Conservation (phyloP, 768 basidiomycete genomes). For the Leccinum olivaceopallidum region DNA sequence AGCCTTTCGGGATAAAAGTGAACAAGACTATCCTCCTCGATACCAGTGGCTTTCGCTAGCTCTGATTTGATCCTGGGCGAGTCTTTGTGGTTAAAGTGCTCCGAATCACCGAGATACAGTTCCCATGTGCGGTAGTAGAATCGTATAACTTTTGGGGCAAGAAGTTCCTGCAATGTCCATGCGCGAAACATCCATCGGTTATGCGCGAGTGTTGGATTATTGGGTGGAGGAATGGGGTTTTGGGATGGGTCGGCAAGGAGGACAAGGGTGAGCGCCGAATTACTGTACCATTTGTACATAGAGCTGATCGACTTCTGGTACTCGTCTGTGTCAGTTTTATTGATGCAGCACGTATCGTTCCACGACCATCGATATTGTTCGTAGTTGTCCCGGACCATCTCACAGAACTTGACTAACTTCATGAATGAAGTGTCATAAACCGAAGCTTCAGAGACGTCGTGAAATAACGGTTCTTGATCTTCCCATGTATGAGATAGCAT, state of each 20-base stretch:
- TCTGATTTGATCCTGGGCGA: background rate
- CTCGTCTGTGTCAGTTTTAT: background rate
- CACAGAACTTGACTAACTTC: slow-evolving; percentile 13
- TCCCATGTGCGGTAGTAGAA: slow-evolving; percentile 13
- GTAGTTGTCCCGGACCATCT: slow-evolving; percentile 4
- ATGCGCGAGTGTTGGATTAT: slow-evolving; percentile 1
- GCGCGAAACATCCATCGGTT: slow-evolving; percentile 18
- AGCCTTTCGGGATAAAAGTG: slow-evolving; percentile 8
- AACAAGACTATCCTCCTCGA: background rate
- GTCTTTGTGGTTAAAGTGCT: slow-evolving; percentile 8
- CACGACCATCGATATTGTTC: slow-evolving; percentile 8
- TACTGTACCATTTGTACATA: too few species aligned
- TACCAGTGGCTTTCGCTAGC: background rate
- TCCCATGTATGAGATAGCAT: background rate
- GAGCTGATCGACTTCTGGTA: slow-evolving; percentile 1
- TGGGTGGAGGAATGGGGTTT: background rate
- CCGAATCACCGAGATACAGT: slow-evolving; percentile 1
- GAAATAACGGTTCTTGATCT: background rate
- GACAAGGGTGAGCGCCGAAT: slow-evolving; percentile 13
- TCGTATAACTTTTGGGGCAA: slow-evolving; percentile 13
- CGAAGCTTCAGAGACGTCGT: background rate
- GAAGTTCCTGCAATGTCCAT: slow-evolving; percentile 19
- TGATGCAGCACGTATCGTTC: slow-evolving; percentile 16
- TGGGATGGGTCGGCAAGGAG: slow-evolving; percentile 7
- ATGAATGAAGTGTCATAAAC: background rate